Evolutionary conservation across 2,329 filamentous ascomycete species (phyloP), one percentile per base, ranked within the genome.

Genomic region (Laburnicola sp.): DNA sequence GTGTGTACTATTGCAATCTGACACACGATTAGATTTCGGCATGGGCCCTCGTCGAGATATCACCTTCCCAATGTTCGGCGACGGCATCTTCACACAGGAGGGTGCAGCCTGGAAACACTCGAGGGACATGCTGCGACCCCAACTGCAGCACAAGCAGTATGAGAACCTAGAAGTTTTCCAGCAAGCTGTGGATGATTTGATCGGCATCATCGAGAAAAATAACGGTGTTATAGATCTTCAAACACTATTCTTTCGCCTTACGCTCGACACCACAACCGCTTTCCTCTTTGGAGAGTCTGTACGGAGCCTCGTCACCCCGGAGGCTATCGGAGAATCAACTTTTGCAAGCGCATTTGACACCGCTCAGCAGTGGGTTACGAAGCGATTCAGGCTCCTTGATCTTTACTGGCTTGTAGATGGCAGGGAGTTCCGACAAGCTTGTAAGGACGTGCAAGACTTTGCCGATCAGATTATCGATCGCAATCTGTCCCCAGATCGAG

Each of bases 241-340:
- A 59, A 78, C 81, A 8, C 70, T 86, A 6, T 86, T 88, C 63
- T 87, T 87, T 62, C 78, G 80, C 46, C 77, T 87, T 63, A 87
- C 85, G 0, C 76, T 89, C 16, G 86, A 89, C 54, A 82, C 83
- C 0, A 83, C 85, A 0, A 88, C 85, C 0, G 83, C 86, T 39
- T 87, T 89, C 57, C 72, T 89, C 3, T 85, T 89, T 40, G 86
- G 86, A 5, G 75, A 82, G 40, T 69, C 64, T 4, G 68, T 57
- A 64, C 51, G 51, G 22, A 64, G 59, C 46, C 59, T 70, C 23
- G 45, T 45, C 10, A 57, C 45, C 6, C 53, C 57, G 1, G 63
- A 64, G 31, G 49, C 28, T 32, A 46, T 50, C 8, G 56, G 55
- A 11, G 57, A 65, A 27, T 22, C 39, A 3, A 59, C 58, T 4